Evolutionary conservation across 75 land plant genomes (phyloP).

Genomic region (Picea sitchensis): DNA sequence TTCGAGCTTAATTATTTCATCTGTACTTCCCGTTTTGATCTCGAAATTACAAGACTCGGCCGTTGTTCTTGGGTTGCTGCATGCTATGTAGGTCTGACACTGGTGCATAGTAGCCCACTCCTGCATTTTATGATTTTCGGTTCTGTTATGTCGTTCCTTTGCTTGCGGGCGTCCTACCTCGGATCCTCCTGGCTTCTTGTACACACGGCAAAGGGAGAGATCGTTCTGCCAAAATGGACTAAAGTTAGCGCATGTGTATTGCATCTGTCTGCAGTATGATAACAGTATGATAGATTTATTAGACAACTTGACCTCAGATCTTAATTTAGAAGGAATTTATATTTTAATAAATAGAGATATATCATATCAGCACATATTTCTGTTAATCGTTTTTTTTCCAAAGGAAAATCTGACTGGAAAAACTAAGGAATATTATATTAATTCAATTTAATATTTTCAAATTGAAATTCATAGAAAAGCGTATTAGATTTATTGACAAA

Average conservation of each 20-base stretch:
- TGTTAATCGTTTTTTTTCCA: no score
- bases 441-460: no score
- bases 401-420: no score
- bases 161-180: conserved; percentile 31
- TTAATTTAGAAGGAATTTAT: no score
- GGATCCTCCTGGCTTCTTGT: conserved; percentile 58
- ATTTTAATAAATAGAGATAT: no score
- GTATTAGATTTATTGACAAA: not conserved
- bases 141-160: not conserved
- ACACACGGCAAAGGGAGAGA: conserved; percentile 75
- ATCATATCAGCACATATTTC: no score
- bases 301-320: not conserved
- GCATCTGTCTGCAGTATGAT: not conserved
- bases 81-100: not conserved
- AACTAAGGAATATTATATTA: no score
- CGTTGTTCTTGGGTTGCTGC: not conserved
- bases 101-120: not conserved
- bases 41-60: not conserved
- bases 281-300: no score
- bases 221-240: conserved; percentile 48
- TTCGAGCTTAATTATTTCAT: not conserved
- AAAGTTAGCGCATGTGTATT: not conserved
- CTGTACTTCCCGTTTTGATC: no score
- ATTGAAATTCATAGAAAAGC: no score
- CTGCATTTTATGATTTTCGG: not conserved